A percentile compares a stretch with the other conserved stretches of the same genome.
Conservation (phyloP, 2,329 filamentous ascomycete genomes). For the Thelonectria olida region DNA sequence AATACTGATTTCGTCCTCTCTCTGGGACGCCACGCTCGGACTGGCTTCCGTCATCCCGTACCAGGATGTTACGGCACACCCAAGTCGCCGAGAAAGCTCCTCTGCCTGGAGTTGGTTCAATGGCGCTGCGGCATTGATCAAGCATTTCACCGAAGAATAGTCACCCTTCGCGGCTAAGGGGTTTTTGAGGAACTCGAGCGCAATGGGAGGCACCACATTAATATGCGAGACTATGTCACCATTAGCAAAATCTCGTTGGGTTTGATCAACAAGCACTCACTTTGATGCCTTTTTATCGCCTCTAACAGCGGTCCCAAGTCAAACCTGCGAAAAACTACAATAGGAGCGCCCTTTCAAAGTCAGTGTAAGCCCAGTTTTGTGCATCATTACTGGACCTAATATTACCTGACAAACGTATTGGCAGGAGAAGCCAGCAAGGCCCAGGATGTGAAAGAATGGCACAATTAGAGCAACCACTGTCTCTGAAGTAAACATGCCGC, state of each 20-base stretch:
- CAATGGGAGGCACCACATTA: conserved; percentile 12
- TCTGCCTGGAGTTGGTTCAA: conserved; percentile 13
- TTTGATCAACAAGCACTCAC: not conserved
- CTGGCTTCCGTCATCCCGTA: conserved; percentile 16
- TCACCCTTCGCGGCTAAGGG: not conserved
- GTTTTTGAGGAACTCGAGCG: conserved; percentile 6
- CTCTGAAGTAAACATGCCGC: not conserved
- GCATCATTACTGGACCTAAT: not conserved
- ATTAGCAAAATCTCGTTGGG: not conserved
- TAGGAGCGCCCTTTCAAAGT: not conserved
- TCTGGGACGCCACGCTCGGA: conserved; percentile 8
- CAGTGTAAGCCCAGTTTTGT: not conserved
- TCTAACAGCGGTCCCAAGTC: conserved; percentile 3
- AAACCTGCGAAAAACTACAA: conserved; percentile 6
- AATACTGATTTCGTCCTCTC: conserved; percentile 3
- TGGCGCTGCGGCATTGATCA: conserved; percentile 13
- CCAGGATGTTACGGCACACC: conserved; percentile 9
- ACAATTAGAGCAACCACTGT: conserved; percentile 10
- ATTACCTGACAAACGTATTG: conserved; percentile 13
- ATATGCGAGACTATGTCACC: not conserved
- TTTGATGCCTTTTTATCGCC: conserved; percentile 2
- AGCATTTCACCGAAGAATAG: conserved; percentile 6
- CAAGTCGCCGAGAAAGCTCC: not conserved
- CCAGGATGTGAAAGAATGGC: conserved; percentile 12
- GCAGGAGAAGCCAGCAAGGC: conserved; percentile 9